These are phyloP conservation scores for Hortiboletus campestris DNA, from an alignment of 768 basidiomycete genomes.

Conservation along the genomic window DNA sequence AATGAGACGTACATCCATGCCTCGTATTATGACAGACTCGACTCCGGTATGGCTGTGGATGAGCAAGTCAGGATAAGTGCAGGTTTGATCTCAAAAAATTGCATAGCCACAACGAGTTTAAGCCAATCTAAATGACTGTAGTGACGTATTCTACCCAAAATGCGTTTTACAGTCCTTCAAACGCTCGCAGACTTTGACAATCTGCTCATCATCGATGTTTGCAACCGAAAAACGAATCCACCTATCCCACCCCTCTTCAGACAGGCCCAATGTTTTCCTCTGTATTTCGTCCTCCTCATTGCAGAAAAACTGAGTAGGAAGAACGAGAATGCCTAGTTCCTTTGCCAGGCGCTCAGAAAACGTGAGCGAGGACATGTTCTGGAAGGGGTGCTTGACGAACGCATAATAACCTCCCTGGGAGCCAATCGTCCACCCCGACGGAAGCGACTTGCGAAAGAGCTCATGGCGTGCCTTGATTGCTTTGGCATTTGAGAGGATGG, in stretches of 20 bases:
- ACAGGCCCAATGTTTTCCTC: constrained; percentile 20
- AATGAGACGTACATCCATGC: constrained; percentile 19
- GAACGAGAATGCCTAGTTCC: constrained; percentile 60
- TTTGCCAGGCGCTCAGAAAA: constrained; percentile 60
- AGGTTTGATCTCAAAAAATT: not conserved
- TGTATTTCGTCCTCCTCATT: constrained; percentile 14
- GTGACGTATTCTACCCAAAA: constrained; percentile 39
- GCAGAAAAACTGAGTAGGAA: constrained; percentile 67
- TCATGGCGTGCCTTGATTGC: constrained; percentile 51
- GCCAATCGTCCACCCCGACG: constrained; percentile 57
- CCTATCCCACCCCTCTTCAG: constrained; percentile 43
- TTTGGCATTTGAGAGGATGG: constrained; percentile 49
- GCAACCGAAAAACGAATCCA: constrained; percentile 83
- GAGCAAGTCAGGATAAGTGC: not conserved
- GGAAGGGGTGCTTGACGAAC: constrained; percentile 69
- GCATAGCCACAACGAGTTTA: constrained; percentile 2
- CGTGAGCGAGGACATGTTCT: constrained; percentile 41
- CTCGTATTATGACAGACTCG: no score
- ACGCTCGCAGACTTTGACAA: constrained; percentile 51
- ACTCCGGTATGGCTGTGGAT: no score
- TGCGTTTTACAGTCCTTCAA: constrained; percentile 38
- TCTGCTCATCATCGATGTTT: constrained; percentile 67
- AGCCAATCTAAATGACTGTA: no score
- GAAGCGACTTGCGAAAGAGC: constrained; percentile 52
- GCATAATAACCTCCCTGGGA: constrained; percentile 76